Conservation (phyloP, 108 stramenopile species). For the Aurantiochytrium sp. region DNA sequence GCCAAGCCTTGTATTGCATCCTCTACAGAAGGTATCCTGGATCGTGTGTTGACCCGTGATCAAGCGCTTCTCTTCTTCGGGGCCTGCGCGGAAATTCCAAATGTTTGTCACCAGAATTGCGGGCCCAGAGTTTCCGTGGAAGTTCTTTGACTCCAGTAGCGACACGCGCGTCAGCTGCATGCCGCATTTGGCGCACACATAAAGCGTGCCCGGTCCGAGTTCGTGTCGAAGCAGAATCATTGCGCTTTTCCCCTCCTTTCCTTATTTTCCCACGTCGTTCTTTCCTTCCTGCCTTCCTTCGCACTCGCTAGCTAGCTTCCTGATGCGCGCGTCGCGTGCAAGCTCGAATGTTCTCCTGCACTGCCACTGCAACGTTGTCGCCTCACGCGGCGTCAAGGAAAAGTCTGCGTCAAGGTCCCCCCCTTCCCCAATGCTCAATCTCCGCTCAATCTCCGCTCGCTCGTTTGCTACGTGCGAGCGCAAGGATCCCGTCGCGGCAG, state of each 20-base stretch:
- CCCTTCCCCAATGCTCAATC: too few species aligned
- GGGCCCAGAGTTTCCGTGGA: not conserved
- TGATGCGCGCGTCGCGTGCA: too few species aligned
- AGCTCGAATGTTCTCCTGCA: too few species aligned
- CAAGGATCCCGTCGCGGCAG: too few species aligned
- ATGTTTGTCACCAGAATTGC: not conserved
- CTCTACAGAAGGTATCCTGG: not conserved
- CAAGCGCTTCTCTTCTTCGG: not conserved
- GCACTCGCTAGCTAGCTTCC: not conserved
- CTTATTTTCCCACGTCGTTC: not conserved
- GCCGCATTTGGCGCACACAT: not conserved
- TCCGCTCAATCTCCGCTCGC: too few species aligned
- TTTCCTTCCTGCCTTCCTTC: not conserved
- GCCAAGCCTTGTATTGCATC: not conserved
- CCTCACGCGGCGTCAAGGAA: too few species aligned
- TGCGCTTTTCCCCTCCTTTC: not conserved
- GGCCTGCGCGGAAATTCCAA: not conserved
- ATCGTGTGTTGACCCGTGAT: not conserved
- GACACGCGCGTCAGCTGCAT: not conserved
- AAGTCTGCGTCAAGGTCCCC: too few species aligned
- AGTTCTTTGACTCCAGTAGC: not conserved
- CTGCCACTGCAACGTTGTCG: too few species aligned
- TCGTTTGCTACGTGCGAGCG: too few species aligned
- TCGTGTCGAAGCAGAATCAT: not conserved
- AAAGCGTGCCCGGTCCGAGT: not conserved